Percentiles rank a stretch among this genome's conserved stretches.
Conservation (phyloP, 768 basidiomycete genomes). For the Xerocomellus chrysenteron region DNA sequence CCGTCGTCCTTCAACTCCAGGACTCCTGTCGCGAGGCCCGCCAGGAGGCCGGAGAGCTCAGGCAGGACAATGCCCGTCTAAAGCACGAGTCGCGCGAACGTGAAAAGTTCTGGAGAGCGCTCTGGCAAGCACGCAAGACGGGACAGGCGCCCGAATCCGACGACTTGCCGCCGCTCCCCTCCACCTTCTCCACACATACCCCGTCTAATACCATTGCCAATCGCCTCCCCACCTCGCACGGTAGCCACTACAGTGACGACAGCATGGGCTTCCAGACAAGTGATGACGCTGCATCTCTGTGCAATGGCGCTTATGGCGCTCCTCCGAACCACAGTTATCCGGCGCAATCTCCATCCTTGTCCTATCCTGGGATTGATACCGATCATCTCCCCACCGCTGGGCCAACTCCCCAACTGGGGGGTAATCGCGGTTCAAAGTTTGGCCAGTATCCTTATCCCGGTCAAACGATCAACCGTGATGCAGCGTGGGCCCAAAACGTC, state of each 20-base stretch:
- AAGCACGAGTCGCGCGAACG: conserved; percentile 66
- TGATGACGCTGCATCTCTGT: conserved; percentile 45
- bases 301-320: conserved; percentile 46
- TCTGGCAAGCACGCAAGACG: conserved; percentile 66
- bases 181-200: conserved; percentile 40
- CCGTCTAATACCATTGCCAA: conserved; percentile 32
- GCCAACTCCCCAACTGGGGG: conserved; percentile 31
- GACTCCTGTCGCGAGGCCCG: conserved; percentile 73
- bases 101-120: conserved; percentile 68
- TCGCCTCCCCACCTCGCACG: conserved; percentile 40
- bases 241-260: conserved; percentile 39
- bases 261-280: conserved; percentile 48
- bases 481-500: conserved; percentile 28
- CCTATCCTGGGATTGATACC: conserved; percentile 35
- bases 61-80: conserved; percentile 63
- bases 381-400: conserved; percentile 29
- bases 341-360: conserved; percentile 48
- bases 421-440: conserved; percentile 53
- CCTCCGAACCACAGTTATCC: conserved; percentile 40
- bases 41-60: conserved; percentile 58
- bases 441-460: conserved; percentile 46
- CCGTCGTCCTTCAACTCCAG: conserved; percentile 81
- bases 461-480: conserved; percentile 34
- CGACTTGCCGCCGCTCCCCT: conserved; percentile 50
- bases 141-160: conserved; percentile 51